Evolutionary conservation across 2,329 filamentous ascomycete genomes (phyloP), one percentile per base, ranked within the genome.

Genomic region (Paecilomyces dactylethromorphus): DNA sequence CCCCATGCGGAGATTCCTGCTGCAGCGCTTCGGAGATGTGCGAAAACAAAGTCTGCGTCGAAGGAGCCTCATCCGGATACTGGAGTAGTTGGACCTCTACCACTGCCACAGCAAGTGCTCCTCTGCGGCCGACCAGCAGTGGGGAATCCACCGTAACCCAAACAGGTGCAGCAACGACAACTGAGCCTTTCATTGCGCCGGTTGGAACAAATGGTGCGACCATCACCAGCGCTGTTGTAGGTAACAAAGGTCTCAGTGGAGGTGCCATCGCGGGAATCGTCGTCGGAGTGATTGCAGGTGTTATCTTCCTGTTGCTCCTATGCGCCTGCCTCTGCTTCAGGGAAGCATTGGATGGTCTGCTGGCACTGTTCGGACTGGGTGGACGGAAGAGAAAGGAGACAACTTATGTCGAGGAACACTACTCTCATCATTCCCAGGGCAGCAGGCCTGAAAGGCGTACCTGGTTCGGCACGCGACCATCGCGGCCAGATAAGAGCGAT

Each of bases 181-280:
- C 79, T 0, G 70, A 76, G 49, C 72, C 68, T 8, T 81, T 79
- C 63, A 72, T 74, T n/a, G 74, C 77, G 6, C 77, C 79, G 0
- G 73, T 79, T 1, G 71, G 71, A 35, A 78, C 78, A 5, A 71
- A 75, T 53, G 77, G 77, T 2, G 71, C 70, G 22, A 66, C 71
- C 3, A 60, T 77, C 53, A 68, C 74, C 21, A 73, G 71, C 39
- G 39, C 39, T n/a, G 13, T 66, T 69, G 6, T 64, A 72, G 31
- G 69, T 70, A 5, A 55, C 66, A 13, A 66, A 64, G 76, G 78
- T 22, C 68, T 81, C 22, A 80, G 77, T 59, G 78, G 77, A 18
- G 79, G 79, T 22, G 79, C 79, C 1, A 81, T 81, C 59, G 79
- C 79, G 21, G 79, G 79, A 45, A 81, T 81, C 55, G 79, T 81